Percentiles rank a stretch among this genome's conserved stretches.
These are phyloP conservation scores for Phytopythium chamaehyphon DNA, from an alignment of 352 stramenopile genomes.

Conservation along the genomic window DNA sequence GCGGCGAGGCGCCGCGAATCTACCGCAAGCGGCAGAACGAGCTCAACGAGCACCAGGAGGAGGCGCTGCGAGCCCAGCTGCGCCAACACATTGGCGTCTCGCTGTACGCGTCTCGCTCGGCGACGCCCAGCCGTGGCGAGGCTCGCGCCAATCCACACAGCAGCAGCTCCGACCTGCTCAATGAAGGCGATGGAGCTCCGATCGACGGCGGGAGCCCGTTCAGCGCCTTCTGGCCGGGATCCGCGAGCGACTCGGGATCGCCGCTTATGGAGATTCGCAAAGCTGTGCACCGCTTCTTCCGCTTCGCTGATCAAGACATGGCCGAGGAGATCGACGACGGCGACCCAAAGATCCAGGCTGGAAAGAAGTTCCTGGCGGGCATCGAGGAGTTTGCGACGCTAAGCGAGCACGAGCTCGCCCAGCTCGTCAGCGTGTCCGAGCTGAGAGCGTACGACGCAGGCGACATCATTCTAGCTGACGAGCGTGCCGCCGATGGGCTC, in stretches of 20 bases:
- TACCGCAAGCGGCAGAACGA: conserved; percentile 40
- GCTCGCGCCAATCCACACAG: conserved; percentile 1
- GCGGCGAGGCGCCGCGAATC: conserved; percentile 26
- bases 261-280: conserved; percentile 26
- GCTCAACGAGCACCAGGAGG: conserved; percentile 41
- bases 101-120: not conserved
- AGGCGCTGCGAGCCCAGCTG: conserved; percentile 37
- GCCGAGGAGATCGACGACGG: conserved; percentile 45
- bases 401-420: conserved; percentile 47
- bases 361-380: conserved; percentile 50
- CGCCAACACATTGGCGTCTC: conserved; percentile 35
- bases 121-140: not conserved
- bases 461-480: conserved; percentile 39
- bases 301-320: conserved; percentile 45
- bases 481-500: conserved; percentile 44
- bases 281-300: conserved; percentile 33
- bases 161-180: conserved; percentile 8
- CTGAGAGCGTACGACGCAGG: conserved; percentile 30
- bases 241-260: conserved; percentile 6
- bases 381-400: conserved; percentile 56
- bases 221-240: conserved; percentile 14
- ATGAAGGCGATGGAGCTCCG: not conserved
- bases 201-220: conserved; percentile 13
- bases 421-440: conserved; percentile 43
- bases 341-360: conserved; percentile 45